phyloP scores from a whole-genome alignment of 805 yeast species.

The Candida vartiovaarae region DNA sequence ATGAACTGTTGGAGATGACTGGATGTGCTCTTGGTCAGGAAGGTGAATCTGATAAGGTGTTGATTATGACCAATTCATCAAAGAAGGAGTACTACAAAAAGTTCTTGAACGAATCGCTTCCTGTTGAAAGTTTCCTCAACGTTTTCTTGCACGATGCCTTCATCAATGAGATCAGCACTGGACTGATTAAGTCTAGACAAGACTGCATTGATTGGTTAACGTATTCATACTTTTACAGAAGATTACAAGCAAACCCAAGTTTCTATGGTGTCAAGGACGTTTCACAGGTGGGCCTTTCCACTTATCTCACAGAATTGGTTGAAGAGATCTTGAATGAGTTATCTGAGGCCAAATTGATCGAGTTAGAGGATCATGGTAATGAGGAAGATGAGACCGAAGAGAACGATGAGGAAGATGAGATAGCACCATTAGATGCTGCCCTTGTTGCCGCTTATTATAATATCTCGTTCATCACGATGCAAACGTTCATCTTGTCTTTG shows the following conservation, averaged over 20 bases:
- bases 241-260: conserved; percentile 78
- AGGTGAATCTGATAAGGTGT: conserved; percentile 33
- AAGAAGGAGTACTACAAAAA: conserved; percentile 59
- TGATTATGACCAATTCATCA: conserved; percentile 50
- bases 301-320: conserved; percentile 74
- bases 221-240: conserved; percentile 71
- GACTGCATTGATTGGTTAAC: conserved; percentile 91
- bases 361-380: conserved; percentile 36
- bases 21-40: conserved; percentile 30
- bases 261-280: conserved; percentile 73
- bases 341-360: conserved; percentile 52
- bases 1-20: conserved; percentile 60
- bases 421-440: conserved; percentile 62
- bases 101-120: conserved; percentile 68
- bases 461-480: conserved; percentile 60
- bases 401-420: conserved; percentile 22
- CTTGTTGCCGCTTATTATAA: conserved; percentile 70
- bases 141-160: conserved; percentile 57
- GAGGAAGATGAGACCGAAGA: conserved; percentile 29
- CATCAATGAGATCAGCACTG: conserved; percentile 64
- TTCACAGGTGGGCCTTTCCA: conserved; percentile 65
- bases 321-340: conserved; percentile 66
- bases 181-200: conserved; percentile 59
- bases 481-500: conserved; percentile 44
- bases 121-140: conserved; percentile 73